Evolutionary conservation across 805 yeast genomes (phyloP), one percentile per base, ranked within the genome.

Genomic region (Kazachstania bromeliacearum): DNA sequence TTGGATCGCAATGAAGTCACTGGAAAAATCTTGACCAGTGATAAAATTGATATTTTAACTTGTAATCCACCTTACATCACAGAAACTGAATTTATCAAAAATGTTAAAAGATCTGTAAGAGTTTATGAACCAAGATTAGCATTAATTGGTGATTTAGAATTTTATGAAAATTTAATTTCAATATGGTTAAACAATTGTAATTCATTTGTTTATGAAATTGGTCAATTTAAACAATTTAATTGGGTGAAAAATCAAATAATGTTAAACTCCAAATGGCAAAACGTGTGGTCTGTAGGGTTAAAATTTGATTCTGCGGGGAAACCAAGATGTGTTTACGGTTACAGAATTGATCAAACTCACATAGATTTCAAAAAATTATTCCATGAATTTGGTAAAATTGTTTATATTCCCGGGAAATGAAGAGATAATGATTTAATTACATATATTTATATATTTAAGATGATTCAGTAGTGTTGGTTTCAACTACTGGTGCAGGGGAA

Each of bases 61-160:
- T 74, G 95, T n/a, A 89, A 89, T 47, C 98, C 98, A 1, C 98
- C 98, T 0, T 89, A 89, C 51, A 78, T 88, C 5, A 58, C 69
- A 8, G 39, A 31, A 7, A 18, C 34, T 3, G 32, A 35, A 8
- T 50, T 45, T 33, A 37, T 35, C 8, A 52, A 56, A 26, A 76
- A 74, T 3, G 73, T 77, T 0, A 81, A 76, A 38, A 53, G 49
- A 31, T 80, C 95, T 0, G 97, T 89, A 0, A 60, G 70, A 27
- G 27, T 57, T 9, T 79, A 70, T 55, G 98, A 89, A 59, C 97
- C 98, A 0, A 48, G 53, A 18, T 52, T 73, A 13, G 97, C 97
- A 0, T 63, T 89, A n/a, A 58, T 82, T 2, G 97, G 96, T 0
- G 77, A 79, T 37, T 44, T 68, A 3, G 88, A 82, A 47, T 84